phyloP scores from a whole-genome alignment of 805 yeast genomes.

The Crinitomyces ghanaensis region DNA sequence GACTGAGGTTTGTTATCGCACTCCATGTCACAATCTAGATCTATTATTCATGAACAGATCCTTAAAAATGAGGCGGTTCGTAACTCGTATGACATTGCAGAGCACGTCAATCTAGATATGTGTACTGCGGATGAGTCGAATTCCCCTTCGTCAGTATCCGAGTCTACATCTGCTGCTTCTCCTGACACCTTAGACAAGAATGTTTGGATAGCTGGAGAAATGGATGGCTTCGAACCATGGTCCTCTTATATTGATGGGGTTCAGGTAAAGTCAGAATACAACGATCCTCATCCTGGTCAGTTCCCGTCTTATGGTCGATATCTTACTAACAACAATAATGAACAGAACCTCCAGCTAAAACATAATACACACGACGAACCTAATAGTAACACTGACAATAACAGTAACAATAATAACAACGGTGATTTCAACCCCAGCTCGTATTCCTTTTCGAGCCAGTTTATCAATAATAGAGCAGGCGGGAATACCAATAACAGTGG shows the following conservation, averaged over 20 bases:
- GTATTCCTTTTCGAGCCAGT: background rate
- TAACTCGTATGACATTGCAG: slow-evolving; percentile 14
- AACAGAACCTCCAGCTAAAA: background rate
- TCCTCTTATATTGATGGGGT: slow-evolving; percentile 3
- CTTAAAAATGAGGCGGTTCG: slow-evolving; percentile 8
- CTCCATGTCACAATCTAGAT: too few relatives aligned
- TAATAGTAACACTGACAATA: background rate
- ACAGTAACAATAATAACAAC: background rate
- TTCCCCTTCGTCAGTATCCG: slow-evolving; percentile 1
- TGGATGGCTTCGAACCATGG: slow-evolving; percentile 3
- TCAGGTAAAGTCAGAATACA: slow-evolving; percentile 2
- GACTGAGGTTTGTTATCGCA: too few relatives aligned
- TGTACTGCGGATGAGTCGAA: slow-evolving; percentile 12
- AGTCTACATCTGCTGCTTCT: slow-evolving; percentile 1
- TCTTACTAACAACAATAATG: background rate
- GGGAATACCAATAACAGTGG: too few relatives aligned
- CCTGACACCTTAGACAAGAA: too few relatives aligned
- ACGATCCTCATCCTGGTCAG: slow-evolving; percentile 1
- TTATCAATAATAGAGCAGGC: too few relatives aligned
- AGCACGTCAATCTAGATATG: slow-evolving; percentile 18
- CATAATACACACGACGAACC: background rate
- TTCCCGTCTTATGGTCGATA: too few relatives aligned
- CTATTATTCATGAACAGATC: slow-evolving; percentile 12
- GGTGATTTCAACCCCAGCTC: background rate
- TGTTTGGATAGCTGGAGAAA: too few relatives aligned